Percentiles rank a stretch among this genome's conserved stretches.
Conservation (phyloP, 1,284 basidiomycete species). For the Agaricales sp. region DNA sequence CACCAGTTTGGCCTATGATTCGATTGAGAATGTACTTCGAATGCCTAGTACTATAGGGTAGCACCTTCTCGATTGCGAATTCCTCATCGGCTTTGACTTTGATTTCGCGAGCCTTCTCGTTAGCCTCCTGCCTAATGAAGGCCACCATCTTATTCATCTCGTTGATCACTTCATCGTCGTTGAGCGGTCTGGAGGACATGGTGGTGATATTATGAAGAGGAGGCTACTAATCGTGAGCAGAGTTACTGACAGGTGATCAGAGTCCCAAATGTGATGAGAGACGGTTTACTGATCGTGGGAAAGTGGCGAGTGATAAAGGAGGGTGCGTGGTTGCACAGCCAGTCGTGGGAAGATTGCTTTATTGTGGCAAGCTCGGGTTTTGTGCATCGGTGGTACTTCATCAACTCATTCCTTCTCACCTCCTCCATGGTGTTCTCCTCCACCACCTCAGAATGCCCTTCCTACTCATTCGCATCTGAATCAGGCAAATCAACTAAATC, state of each 20-base stretch:
- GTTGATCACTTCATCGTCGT: constrained; percentile 91
- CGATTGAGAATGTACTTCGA: neutral
- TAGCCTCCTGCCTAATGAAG: constrained; percentile 94
- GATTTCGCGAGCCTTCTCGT: constrained; percentile 95
- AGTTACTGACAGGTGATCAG: constrained; percentile 9
- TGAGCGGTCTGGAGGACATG: constrained; percentile 66
- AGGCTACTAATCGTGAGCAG: neutral
- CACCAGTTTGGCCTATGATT: constrained; percentile 82
- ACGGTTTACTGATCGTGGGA: no score
- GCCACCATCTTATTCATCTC: constrained; percentile 99
- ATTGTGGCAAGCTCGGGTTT: no score
- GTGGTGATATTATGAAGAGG: constrained; percentile 12
- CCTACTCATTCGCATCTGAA: no score
- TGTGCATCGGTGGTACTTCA: no score
- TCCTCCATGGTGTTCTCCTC: no score
- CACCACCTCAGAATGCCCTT: no score
- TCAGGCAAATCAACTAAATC: no score
- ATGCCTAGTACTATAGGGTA: constrained; percentile 1
- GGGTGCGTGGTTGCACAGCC: no score
- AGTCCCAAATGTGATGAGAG: no score
- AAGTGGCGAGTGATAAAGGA: no score
- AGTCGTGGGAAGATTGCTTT: no score
- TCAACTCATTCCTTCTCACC: no score
- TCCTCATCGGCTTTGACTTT: constrained; percentile 95
- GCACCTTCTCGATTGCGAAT: constrained; percentile 93